These are phyloP conservation scores for Herpetospermum pedunculosum DNA, from an alignment of 306 rosid genomes.

Conservation along the genomic window DNA sequence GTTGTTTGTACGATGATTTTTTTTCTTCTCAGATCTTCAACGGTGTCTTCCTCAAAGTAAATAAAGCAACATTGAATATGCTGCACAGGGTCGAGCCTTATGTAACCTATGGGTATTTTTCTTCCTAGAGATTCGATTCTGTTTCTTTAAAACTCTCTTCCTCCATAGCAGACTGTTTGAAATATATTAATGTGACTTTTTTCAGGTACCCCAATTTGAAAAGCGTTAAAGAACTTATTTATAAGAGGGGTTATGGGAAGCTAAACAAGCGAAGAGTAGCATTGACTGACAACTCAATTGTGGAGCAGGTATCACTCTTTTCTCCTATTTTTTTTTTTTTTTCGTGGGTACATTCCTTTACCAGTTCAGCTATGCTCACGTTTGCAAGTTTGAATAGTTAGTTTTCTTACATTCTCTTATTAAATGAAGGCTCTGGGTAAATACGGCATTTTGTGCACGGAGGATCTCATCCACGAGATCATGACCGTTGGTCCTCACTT, in stretches of 20 bases:
- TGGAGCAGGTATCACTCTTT: constrained; percentile 41
- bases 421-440: constrained; percentile 51
- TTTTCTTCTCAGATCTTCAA: constrained; percentile 38
- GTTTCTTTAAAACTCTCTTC: not conserved
- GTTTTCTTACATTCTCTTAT: not conserved
- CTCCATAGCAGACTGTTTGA: not conserved
- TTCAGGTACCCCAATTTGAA: constrained; percentile 65
- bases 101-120: constrained; percentile 53
- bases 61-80: constrained; percentile 74
- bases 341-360: too few relatives aligned
- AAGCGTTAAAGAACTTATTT: constrained; percentile 57
- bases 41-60: constrained; percentile 68
- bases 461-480: constrained; percentile 86
- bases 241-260: constrained; percentile 46
- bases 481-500: constrained; percentile 81
- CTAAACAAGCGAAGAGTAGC: constrained; percentile 42
- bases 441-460: constrained; percentile 49
- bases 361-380: too few relatives aligned
- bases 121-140: not conserved
- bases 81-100: constrained; percentile 68
- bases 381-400: not conserved
- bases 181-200: not conserved
- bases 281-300: constrained; percentile 55
- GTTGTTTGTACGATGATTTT: not conserved
- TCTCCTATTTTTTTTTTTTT: not conserved